Evolutionary conservation across 164 flowering plant species (phyloP).

Genomic region (Chimonanthus salicifolius): DNA sequence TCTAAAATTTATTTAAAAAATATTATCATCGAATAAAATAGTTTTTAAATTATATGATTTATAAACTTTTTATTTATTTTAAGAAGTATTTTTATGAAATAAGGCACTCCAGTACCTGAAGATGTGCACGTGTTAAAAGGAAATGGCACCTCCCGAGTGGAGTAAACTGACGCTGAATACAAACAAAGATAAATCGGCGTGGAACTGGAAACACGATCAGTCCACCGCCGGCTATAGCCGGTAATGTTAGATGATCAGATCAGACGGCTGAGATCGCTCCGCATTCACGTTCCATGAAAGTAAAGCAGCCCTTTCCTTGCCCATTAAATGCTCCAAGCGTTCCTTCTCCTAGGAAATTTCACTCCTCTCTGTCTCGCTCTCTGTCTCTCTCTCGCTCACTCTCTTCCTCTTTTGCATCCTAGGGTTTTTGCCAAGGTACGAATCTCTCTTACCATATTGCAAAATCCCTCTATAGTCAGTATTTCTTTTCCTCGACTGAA

Average conservation of each 20-base stretch:
- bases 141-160: too few relatives aligned
- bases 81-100: too few relatives aligned
- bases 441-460: background rate
- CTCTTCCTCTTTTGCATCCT: background rate
- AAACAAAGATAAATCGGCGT: background rate
- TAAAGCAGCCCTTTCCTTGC: background rate
- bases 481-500: background rate
- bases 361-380: background rate
- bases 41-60: too few relatives aligned
- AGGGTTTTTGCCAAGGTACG: slow-evolving; percentile 13
- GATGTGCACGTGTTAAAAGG: too few relatives aligned
- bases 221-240: slow-evolving; percentile 5
- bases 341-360: background rate
- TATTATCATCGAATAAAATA: too few relatives aligned
- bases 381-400: slow-evolving; percentile 1
- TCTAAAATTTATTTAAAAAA: too few relatives aligned
- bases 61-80: too few relatives aligned
- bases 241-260: background rate
- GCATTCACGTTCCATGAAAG: background rate
- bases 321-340: background rate
- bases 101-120: too few relatives aligned
- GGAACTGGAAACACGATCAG: background rate
- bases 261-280: slow-evolving; percentile 1
- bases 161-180: too few relatives aligned
- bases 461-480: background rate